Evolutionary conservation across 2,329 filamentous ascomycete species (phyloP), one percentile per base, ranked within the genome.

Genomic region (Dactylella cylindrospora): DNA sequence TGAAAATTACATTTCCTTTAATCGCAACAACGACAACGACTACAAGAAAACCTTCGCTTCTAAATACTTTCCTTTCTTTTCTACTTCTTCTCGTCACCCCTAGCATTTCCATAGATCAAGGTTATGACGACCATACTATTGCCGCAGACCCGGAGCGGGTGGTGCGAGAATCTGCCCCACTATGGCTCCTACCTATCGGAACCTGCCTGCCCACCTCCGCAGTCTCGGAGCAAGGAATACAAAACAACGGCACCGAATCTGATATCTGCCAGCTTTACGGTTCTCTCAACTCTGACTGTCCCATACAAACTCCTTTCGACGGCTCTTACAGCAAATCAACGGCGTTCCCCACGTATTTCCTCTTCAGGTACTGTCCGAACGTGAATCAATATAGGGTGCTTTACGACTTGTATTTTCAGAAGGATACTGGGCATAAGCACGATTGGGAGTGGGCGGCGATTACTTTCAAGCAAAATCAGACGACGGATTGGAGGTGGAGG

Each of bases 161-260:
- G 31, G 43, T 62, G 43, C 57, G 57, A 54, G 57, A 62, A 62
- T 62, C 57, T 54, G 57, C 57, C 49, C 57, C 57, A 54, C 31
- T 62, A 62, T 62, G 57, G 57, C 38, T 62, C 35, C 38, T 62
- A 54, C 57, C 57, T 49, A 17, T 38, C 43, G 57, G 57, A 62
- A 62, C 57, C 29, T 62, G 57, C 49, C 41, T 62, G n/a, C 57
- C 57, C 35, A 36, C 40, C 20, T 36, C 49, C 43, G 57, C 57
- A 17, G 57, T 54, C 49, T 31, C 25, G 13, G 19, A n/a, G n/a
- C n/a, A 62, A 19, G 57, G 57, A 29, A 39, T 62, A 22, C 57
- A 62, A 38, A 62, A 62, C 43, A 62, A 62, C 38, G 57, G 57
- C 19, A 62, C 57, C 22, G 23, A 32, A 15, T 25, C 49, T 13